Evolutionary conservation across 1,284 basidiomycete species (phyloP), one percentile per base, ranked within the genome.

Genomic region (Tilletia caries): DNA sequence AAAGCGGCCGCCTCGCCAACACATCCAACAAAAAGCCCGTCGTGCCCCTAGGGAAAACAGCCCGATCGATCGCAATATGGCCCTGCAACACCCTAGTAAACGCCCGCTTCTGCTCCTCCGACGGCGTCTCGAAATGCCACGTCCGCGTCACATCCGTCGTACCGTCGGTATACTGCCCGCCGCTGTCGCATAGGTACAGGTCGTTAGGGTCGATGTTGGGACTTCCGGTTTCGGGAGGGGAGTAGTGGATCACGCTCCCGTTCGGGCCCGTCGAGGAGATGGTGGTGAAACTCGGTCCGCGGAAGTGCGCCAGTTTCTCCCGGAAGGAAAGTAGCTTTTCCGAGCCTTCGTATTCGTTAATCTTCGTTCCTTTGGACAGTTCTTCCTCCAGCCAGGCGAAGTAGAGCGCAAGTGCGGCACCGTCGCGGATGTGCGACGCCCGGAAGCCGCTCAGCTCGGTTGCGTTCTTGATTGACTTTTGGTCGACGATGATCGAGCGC

Each of bases 41-140:
- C 0, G 93, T 96, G 23, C 92, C 93, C 65, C 86, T 87, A 0
- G 95, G 95, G 84, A 97, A 93, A 6, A 97, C 83, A 12, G 90
- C 89, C 0, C 88, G 88, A 83, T 96, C 95, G 64, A 96, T 91
- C 1, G 91, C 89, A 72, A 98, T 96, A 81, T 98, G 93, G 0
- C 95, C 95, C 85, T 98, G 95, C 64, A 98, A 86, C 1, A 98
- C 96, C 20, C 94, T 88, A 0, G 95, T 98, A 79, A 94, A 96
- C 0, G 92, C 91, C 0, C 92, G 88, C 74, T 89, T 92, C 85
- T 97, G 92, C 76, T 93, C 90, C 0, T 86, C 86, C 0, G 89
- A 89, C 0, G 95, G 93, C 0, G 86, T 89, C 37, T 93, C 94
- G 82, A 97, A 98, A 83, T 98, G 95, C 90, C 93, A 85, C 8